Evolutionary conservation across 352 stramenopile genomes (phyloP).

Genomic region (Peronospora farinosa): DNA sequence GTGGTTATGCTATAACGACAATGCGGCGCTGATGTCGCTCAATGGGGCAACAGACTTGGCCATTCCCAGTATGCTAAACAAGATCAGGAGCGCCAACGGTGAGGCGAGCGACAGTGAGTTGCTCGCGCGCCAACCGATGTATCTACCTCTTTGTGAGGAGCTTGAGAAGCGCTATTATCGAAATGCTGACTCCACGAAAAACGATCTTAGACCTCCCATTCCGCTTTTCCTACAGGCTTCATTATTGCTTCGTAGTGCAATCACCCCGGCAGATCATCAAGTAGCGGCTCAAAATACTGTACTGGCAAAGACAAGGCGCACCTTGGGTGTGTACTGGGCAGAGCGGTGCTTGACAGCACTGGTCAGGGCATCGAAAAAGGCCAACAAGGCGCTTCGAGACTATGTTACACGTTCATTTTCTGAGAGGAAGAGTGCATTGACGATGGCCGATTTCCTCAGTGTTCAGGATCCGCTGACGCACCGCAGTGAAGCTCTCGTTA

Average conservation of each 20-base stretch:
- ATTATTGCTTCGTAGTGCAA: conserved; percentile 49
- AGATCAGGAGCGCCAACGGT: conserved; percentile 33
- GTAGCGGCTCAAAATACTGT: conserved; percentile 33
- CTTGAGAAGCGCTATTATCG: conserved; percentile 46
- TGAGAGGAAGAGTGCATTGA: conserved; percentile 51
- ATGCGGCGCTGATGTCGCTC: conserved; percentile 45
- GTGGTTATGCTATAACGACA: conserved; percentile 77
- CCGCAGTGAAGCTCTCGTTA: conserved; percentile 38
- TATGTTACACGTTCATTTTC: conserved; percentile 24
- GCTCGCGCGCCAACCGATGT: conserved; percentile 45
- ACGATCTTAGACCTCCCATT: conserved; percentile 3
- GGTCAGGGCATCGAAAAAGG: conserved; percentile 33
- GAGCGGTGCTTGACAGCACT: conserved; percentile 50
- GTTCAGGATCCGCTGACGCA: conserved; percentile 41
- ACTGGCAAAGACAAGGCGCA: conserved; percentile 36
- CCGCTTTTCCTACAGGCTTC: conserved; percentile 54
- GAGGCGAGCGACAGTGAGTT: conserved; percentile 15
- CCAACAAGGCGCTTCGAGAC: conserved; percentile 14
- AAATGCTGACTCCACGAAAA: background rate
- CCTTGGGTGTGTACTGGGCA: conserved; percentile 55
- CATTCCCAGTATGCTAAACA: conserved; percentile 53
- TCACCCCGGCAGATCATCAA: conserved; percentile 47
- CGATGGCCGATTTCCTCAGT: conserved; percentile 79
- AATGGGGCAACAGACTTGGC: conserved; percentile 42
- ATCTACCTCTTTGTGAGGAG: conserved; percentile 50